Evolutionary conservation across 495 filamentous ascomycete genomes (phyloP).

Genomic region (Chaetomium cochliodes): DNA sequence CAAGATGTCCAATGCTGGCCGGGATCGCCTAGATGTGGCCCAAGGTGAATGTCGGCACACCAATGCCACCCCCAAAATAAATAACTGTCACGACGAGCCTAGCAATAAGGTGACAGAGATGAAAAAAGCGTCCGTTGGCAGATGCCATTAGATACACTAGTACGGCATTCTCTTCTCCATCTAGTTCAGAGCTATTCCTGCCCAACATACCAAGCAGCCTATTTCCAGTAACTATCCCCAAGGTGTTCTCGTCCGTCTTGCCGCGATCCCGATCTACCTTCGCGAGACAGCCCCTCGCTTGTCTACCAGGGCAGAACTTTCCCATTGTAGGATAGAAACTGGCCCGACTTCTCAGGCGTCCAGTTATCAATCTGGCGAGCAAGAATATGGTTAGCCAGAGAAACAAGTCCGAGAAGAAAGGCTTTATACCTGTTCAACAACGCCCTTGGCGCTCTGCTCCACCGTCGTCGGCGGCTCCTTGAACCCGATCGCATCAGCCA

Average conservation of each 20-base stretch:
- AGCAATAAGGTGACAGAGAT: too few species aligned
- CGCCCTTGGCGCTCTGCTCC: constrained; percentile 32
- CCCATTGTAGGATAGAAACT: constrained; percentile 29
- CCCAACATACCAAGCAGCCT: background rate
- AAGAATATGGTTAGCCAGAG: background rate
- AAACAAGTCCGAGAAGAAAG: background rate
- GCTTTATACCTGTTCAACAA: constrained; percentile 36
- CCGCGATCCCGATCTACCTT: too few species aligned
- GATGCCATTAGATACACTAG: background rate
- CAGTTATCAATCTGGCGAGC: constrained; percentile 26
- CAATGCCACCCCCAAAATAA: too few species aligned
- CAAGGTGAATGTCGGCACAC: too few species aligned
- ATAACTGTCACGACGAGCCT: too few species aligned
- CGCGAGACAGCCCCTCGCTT: background rate
- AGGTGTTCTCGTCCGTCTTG: too few species aligned
- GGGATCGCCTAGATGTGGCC: too few species aligned
- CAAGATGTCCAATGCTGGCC: too few species aligned
- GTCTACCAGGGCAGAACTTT: constrained; percentile 29
- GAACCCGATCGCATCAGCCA: constrained; percentile 39
- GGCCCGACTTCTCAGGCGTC: constrained; percentile 30
- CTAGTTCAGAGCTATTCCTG: background rate
- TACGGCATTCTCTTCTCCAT: background rate
- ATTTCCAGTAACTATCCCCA: background rate
- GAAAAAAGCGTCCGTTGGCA: background rate
- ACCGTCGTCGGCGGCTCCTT: constrained; percentile 35